Percentiles rank a stretch among this genome's conserved stretches.
These are phyloP conservation scores for Arachis monticola DNA, from an alignment of 331 rosid genomes.

Conservation along the genomic window DNA sequence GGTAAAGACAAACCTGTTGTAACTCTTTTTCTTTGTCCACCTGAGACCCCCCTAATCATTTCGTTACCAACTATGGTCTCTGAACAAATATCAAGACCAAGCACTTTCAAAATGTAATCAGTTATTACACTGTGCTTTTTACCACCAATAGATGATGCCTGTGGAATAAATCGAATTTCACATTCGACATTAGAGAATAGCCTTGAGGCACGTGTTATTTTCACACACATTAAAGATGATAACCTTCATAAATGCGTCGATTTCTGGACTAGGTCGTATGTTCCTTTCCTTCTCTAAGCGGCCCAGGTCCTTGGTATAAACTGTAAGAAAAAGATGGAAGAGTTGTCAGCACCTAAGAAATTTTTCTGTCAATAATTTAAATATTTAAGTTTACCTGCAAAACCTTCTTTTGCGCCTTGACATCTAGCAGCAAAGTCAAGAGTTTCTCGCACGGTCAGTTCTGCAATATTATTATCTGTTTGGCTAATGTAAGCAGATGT, in stretches of 20 bases:
- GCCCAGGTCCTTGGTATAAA: slow-evolving; percentile 50
- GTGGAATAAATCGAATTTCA: slow-evolving; percentile 40
- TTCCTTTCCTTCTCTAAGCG: slow-evolving; percentile 61
- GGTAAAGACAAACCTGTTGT: slow-evolving; percentile 73
- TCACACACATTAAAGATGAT: slow-evolving; percentile 21
- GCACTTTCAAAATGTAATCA: slow-evolving; percentile 77
- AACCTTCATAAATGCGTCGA: slow-evolving; percentile 95
- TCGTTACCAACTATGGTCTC: slow-evolving; percentile 85
- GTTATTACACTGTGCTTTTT: slow-evolving; percentile 76
- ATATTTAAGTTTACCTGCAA: slow-evolving; percentile 53
- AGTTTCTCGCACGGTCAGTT: slow-evolving; percentile 84
- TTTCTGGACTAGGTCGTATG: slow-evolving; percentile 75
- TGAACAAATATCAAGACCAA: slow-evolving; percentile 86
- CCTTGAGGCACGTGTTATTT: slow-evolving; percentile 4
- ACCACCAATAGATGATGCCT: slow-evolving; percentile 85
- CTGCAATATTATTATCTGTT: slow-evolving; percentile 81
- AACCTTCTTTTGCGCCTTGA: slow-evolving; percentile 78
- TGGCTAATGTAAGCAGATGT: slow-evolving; percentile 90
- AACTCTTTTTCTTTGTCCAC: slow-evolving; percentile 95
- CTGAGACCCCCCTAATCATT: slow-evolving; percentile 85
- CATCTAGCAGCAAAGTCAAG: slow-evolving; percentile 93
- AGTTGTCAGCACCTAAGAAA: neutral
- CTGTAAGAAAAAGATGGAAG: slow-evolving; percentile 37
- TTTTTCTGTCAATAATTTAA: neutral
- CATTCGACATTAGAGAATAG: neutral